Evolutionary conservation across 768 basidiomycete species (phyloP).

Genomic region (Leccinellum rugosiceps): DNA sequence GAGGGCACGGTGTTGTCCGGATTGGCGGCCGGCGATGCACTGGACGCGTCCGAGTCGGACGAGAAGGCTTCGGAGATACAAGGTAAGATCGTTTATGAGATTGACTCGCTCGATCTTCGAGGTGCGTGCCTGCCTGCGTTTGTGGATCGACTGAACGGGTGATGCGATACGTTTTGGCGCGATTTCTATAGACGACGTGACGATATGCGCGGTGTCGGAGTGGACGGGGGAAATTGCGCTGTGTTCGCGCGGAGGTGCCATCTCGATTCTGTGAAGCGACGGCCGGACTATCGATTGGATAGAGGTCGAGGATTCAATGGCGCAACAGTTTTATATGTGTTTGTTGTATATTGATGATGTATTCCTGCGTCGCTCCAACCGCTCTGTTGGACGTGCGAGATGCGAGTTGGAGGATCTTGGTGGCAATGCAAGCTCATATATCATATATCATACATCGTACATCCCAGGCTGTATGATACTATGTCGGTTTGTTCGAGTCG

Average conservation of each 20-base stretch:
- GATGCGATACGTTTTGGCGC: not conserved
- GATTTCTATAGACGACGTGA: slow-evolving; percentile 38
- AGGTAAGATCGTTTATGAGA: slow-evolving; percentile 12
- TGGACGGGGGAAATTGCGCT: slow-evolving; percentile 41
- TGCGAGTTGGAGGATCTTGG: too few relatives aligned
- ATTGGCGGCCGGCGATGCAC: not conserved
- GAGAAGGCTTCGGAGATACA: slow-evolving; percentile 3
- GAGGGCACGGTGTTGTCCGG: not conserved
- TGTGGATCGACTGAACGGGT: not conserved
- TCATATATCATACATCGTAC: too few relatives aligned
- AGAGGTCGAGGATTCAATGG: not conserved
- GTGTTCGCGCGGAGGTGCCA: slow-evolving; percentile 39
- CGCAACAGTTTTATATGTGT: not conserved
- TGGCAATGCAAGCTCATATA: too few relatives aligned
- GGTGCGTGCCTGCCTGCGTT: slow-evolving; percentile 13
- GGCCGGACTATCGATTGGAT: not conserved
- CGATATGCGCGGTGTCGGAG: slow-evolving; percentile 45
- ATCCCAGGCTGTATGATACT: too few relatives aligned
- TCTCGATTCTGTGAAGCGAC: not conserved
- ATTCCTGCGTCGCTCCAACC: too few relatives aligned
- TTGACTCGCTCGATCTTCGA: slow-evolving; percentile 29
- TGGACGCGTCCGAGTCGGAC: not conserved
- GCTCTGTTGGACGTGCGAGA: too few relatives aligned
- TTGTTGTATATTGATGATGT: not conserved
- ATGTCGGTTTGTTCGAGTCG: too few relatives aligned